These are phyloP conservation scores for Epichloe amarillans DNA, from an alignment of 2,329 filamentous ascomycete genomes.

Conservation along the genomic window DNA sequence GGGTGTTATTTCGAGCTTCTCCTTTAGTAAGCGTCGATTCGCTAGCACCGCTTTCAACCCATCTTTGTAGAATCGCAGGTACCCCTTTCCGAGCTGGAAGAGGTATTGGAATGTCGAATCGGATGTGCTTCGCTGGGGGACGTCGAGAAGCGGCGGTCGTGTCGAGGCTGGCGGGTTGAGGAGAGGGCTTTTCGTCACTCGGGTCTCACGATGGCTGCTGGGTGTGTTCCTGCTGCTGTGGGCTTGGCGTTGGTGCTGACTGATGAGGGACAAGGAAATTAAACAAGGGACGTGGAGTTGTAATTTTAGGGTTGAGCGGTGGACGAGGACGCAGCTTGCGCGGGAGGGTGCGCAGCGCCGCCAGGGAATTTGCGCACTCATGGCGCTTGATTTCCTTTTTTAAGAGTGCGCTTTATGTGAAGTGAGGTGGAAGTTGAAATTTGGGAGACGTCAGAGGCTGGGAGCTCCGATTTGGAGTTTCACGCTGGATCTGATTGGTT, in stretches of 20 bases:
- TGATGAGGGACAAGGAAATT: not conserved
- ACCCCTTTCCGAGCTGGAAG: constrained; percentile 56
- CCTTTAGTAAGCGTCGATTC: constrained; percentile 45
- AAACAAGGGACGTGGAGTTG: not conserved
- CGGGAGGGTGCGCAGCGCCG: constrained; percentile 14
- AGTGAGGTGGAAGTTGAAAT: not conserved
- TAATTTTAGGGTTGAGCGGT: constrained; percentile 3
- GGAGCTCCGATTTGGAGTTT: not conserved
- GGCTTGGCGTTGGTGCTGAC: constrained; percentile 11
- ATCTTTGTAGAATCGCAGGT: constrained; percentile 75
- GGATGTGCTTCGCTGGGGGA: constrained; percentile 39
- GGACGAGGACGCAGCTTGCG: constrained; percentile 7
- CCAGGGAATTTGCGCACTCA: constrained; percentile 21
- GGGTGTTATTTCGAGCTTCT: constrained; percentile 29
- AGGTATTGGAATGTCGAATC: constrained; percentile 31
- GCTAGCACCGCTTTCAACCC: constrained; percentile 62
- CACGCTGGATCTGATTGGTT: not conserved
- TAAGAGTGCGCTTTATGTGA: not conserved
- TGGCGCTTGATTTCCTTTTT: constrained; percentile 5
- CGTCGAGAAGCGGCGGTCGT: constrained; percentile 53
- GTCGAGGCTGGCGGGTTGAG: constrained; percentile 64
- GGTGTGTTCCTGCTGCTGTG: constrained; percentile 8
- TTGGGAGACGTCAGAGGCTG: not conserved
- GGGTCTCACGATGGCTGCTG: constrained; percentile 12
- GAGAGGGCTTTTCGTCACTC: constrained; percentile 18